Base-by-base conservation (phyloP, 2,329 filamentous ascomycete species). In the Orbilia javanica region DNA sequence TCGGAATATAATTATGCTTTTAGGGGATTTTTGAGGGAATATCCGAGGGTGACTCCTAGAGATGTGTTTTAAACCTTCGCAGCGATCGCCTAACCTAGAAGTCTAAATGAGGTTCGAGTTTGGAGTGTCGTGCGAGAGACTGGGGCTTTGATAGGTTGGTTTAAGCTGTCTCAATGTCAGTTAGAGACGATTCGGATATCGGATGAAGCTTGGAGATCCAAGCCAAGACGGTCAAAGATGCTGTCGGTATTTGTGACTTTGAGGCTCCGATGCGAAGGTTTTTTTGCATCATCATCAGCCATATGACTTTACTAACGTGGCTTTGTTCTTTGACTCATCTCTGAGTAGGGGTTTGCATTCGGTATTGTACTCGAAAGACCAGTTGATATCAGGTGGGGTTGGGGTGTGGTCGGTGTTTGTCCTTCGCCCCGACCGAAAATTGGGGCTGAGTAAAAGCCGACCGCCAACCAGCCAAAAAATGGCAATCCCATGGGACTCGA, bases 281-380 rank as follows among this genome's bases (percentile, higher is more conserved):
- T n/a, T 48, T 15, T 52, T 63, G 55, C 44, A 63, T 72, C 57
- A 63, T 72, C 57, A 72, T 34, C 60, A 36, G 60, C 46, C 71
- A 75, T 68, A 64, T 75, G 71, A 75, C 71, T 55, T 46, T 34
- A 64, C 53, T 46, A 64, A 34, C 25, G 34, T 52, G 63, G 20
- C 48, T 31, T 18, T 2, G 22, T 72, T 36, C n/a, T 27, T 46
- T 8, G 8, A 15, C 25, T 31, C 31, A 25, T 55, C 66, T 48
- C 42, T 31, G 69, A 60, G 25, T 50, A 11, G 55, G 11, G 60
- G 20, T 60, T 50, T 22, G 39, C 13, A 42, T 4, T 42, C 22
- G 29, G 31, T 46, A 11, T 31, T 72, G n/a, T 48, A n/a, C n/a
- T 65, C 25, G 20, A 42, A 64, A 34, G 10, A 36, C 52, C 34